A percentile compares a stretch with the other conserved stretches of the same genome.
phyloP scores from a whole-genome alignment of 306 rosid genomes.

The Vigna hirtella region DNA sequence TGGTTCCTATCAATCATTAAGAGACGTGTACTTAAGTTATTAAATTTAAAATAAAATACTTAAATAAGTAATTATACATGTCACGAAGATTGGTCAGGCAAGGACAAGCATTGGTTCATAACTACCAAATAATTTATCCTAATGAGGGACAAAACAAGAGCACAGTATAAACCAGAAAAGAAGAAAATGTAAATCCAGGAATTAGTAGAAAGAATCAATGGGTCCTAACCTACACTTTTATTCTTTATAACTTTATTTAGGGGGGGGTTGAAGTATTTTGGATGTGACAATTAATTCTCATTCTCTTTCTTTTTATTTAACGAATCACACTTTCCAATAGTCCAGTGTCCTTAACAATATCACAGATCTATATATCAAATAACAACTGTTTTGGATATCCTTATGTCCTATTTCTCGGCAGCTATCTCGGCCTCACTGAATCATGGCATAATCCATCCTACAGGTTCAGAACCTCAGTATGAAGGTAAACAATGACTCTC shows the following conservation, averaged over 20 bases:
- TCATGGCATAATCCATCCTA: constrained; percentile 9
- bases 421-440: constrained; percentile 6
- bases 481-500: background rate
- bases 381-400: background rate
- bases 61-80: no score
- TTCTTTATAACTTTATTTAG: background rate
- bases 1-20: no score
- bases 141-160: background rate
- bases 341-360: constrained; percentile 15
- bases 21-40: no score
- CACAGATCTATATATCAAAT: constrained; percentile 11
- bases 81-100: no score
- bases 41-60: no score
- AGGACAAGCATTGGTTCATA: no score
- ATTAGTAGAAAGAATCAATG: constrained; percentile 14
- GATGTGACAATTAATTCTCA: constrained; percentile 4
- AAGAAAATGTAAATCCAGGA: constrained; percentile 23
- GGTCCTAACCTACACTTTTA: constrained; percentile 5
- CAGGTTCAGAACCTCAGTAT: constrained; percentile 2
- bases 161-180: constrained; percentile 8
- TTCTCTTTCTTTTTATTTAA: background rate
- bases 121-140: no score
- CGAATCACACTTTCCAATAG: background rate
- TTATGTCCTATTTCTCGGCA: constrained; percentile 3
- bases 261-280: background rate